These are phyloP conservation scores for Yarrowia hollandica DNA, from an alignment of 805 yeast genomes.

Conservation along the genomic window DNA sequence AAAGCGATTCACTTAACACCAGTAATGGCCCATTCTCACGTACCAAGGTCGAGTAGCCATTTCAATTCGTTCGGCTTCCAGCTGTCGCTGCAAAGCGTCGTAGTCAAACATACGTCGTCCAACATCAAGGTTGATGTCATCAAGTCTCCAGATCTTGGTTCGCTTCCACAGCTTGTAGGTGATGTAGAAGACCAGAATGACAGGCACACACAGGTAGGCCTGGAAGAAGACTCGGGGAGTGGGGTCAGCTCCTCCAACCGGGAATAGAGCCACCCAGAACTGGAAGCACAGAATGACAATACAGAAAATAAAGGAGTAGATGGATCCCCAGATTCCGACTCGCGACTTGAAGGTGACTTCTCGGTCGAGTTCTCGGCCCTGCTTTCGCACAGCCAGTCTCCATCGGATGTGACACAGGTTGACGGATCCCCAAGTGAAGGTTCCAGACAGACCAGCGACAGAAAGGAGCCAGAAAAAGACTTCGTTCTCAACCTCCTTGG, in stretches of 20 bases:
- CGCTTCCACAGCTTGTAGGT: slow-evolving; percentile 58
- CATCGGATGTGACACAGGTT: slow-evolving; percentile 61
- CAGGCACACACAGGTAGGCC: slow-evolving; percentile 64
- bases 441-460: slow-evolving; percentile 58
- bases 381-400: slow-evolving; percentile 59
- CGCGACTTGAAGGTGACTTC: slow-evolving; percentile 58
- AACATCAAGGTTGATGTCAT: slow-evolving; percentile 59
- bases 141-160: slow-evolving; percentile 46
- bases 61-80: slow-evolving; percentile 51
- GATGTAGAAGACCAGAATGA: slow-evolving; percentile 56
- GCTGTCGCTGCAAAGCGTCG: slow-evolving; percentile 52
- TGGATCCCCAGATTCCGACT: slow-evolving; percentile 64
- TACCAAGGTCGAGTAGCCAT: slow-evolving; percentile 50
- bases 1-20: slow-evolving; percentile 46
- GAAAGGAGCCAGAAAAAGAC: slow-evolving; percentile 68
- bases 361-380: slow-evolving; percentile 63
- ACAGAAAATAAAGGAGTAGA: slow-evolving; percentile 57
- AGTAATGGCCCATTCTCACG: slow-evolving; percentile 46
- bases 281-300: slow-evolving; percentile 61
- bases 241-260: slow-evolving; percentile 55
- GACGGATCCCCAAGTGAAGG: slow-evolving; percentile 65
- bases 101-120: slow-evolving; percentile 60
- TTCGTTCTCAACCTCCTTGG: slow-evolving; percentile 51
- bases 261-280: slow-evolving; percentile 76
- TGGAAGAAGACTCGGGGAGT: slow-evolving; percentile 55